Evolutionary conservation across 2,329 filamentous ascomycete species (phyloP).

Genomic region (Lasiodiplodia theobromae): DNA sequence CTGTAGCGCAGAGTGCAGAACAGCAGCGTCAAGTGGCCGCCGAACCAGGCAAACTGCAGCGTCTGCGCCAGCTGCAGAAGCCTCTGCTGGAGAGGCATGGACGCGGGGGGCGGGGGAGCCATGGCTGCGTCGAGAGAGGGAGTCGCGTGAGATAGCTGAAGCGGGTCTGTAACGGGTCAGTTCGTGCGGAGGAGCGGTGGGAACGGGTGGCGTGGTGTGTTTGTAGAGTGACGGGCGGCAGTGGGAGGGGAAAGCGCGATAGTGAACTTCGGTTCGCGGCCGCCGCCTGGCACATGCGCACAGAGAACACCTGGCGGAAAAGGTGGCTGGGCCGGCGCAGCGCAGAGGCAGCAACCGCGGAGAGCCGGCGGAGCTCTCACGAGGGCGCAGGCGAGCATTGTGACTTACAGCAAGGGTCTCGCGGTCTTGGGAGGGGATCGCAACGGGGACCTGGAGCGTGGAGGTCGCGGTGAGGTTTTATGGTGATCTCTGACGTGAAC

Average conservation of each 20-base stretch:
- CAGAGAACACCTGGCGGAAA: conserved; percentile 38
- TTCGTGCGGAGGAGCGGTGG: neutral
- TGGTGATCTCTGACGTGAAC: conserved; percentile 29
- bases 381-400: conserved; percentile 21
- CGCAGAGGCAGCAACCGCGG: conserved; percentile 19
- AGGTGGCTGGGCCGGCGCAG: conserved; percentile 38
- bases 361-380: neutral
- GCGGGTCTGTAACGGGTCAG: conserved; percentile 24
- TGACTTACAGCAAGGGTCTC: conserved; percentile 39
- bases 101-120: conserved; percentile 76
- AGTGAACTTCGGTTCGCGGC: conserved; percentile 10
- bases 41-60: conserved; percentile 79
- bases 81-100: conserved; percentile 75
- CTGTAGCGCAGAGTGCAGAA: conserved; percentile 82
- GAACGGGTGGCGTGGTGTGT: neutral
- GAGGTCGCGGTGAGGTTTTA: conserved; percentile 24
- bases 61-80: conserved; percentile 83
- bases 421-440: conserved; percentile 7
- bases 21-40: conserved; percentile 85
- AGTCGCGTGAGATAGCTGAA: conserved; percentile 39
- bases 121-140: conserved; percentile 53
- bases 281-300: conserved; percentile 24
- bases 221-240: conserved; percentile 1
- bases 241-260: conserved; percentile 19
- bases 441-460: conserved; percentile 1